Percentiles rank a stretch among this genome's conserved stretches.
These are phyloP conservation scores for Heliosperma pusillum DNA, from an alignment of 148 eudicot genomes.

Conservation along the genomic window DNA sequence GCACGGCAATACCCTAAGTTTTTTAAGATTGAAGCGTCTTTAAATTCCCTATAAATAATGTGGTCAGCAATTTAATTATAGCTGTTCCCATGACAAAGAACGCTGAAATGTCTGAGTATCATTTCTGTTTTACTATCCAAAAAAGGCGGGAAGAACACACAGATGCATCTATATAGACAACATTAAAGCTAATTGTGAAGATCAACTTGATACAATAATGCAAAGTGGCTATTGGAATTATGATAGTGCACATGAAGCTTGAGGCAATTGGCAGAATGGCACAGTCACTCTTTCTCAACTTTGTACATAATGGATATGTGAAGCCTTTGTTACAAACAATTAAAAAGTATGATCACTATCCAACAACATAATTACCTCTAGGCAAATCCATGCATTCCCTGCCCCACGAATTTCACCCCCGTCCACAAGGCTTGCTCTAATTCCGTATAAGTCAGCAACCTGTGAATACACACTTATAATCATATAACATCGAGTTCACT, in stretches of 20 bases:
- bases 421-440: conserved; percentile 89
- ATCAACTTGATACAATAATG: not conserved
- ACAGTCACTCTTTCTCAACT: not conserved
- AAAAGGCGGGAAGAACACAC: not conserved
- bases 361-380: conserved; percentile 57
- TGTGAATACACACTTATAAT: conserved; percentile 23
- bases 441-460: conserved; percentile 98
- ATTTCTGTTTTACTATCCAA: not conserved
- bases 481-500: not conserved
- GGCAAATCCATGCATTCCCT: conserved; percentile 98
- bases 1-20: not conserved
- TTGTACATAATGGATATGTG: not conserved
- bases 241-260: not conserved
- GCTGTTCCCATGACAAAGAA: not conserved
- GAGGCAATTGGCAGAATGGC: conserved; percentile 3
- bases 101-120: conserved; percentile 2
- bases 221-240: not conserved
- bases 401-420: conserved; percentile 99
- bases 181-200: not conserved
- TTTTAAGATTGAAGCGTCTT: not conserved
- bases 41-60: not conserved
- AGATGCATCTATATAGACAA: not conserved
- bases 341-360: not conserved
- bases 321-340: conserved; percentile 1
- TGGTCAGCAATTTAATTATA: not conserved